Conservation (phyloP, 2,329 filamentous ascomycete genomes). For the Chaetomiaceae sp. region DNA sequence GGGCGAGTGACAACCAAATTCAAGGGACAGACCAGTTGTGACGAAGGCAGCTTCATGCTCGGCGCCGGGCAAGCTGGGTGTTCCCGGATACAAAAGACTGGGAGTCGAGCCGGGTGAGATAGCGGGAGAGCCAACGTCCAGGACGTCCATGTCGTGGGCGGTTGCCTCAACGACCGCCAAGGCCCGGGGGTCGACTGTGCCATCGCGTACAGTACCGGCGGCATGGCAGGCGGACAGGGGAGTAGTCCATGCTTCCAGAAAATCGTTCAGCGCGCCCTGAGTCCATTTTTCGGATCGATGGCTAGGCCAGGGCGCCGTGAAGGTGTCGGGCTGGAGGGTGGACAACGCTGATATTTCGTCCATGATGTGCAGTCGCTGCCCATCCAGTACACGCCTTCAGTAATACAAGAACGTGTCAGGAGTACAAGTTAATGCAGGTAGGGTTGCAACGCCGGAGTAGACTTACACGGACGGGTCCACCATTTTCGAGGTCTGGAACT, state of each 20-base stretch:
- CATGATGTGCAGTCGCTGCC: not conserved
- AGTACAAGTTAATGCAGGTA: too few species aligned
- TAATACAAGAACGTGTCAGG: too few species aligned
- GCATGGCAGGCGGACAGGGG: not conserved
- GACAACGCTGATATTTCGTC: not conserved
- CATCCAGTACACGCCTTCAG: too few species aligned
- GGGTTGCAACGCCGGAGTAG: not conserved
- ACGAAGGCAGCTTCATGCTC: too few species aligned
- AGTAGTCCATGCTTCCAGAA: not conserved
- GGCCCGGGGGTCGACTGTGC: not conserved
- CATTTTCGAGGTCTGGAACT: not conserved
- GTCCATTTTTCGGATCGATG: not conserved
- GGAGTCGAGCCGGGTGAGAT: not conserved
- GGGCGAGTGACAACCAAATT: not conserved
- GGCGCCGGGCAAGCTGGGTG: not conserved
- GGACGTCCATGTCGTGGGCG: not conserved
- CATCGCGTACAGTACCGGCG: not conserved
- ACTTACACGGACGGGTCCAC: not conserved
- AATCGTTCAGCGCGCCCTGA: not conserved
- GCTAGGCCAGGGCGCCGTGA: not conserved
- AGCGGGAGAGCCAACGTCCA: not conserved
- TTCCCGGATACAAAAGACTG: not conserved
- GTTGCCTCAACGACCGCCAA: not conserved
- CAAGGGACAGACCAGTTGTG: not conserved
- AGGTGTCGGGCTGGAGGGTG: not conserved